A percentile compares a stretch with the other conserved stretches of the same genome.
phyloP scores from a whole-genome alignment of 139 green algal species.

The Tetradesmus obliquus region DNA sequence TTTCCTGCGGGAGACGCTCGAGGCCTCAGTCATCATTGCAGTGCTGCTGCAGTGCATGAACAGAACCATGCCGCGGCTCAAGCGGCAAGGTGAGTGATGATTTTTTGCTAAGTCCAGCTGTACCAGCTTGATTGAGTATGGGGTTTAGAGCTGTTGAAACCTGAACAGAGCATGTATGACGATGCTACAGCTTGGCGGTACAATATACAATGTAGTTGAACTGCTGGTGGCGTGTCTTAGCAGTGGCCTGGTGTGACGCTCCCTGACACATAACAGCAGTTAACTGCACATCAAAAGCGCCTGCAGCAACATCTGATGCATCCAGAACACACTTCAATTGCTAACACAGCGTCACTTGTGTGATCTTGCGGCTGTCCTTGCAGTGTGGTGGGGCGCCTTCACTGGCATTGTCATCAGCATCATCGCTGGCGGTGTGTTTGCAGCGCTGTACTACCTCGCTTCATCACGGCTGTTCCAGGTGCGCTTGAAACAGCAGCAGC shows the following conservation, averaged over 20 bases:
- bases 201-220: neutral
- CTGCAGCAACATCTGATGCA: too few relatives aligned
- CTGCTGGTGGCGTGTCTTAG: too few relatives aligned
- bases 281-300: too few relatives aligned
- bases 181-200: neutral
- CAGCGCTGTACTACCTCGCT: conserved; percentile 57
- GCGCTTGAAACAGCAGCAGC: neutral
- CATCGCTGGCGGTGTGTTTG: conserved; percentile 61
- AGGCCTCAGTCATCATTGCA: conserved; percentile 65
- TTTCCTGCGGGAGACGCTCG: conserved; percentile 68
- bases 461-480: conserved; percentile 57
- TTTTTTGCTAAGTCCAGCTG: too few relatives aligned
- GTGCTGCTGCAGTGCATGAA: conserved; percentile 65
- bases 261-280: too few relatives aligned
- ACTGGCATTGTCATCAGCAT: conserved; percentile 50
- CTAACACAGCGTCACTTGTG: neutral
- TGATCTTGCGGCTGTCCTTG: neutral
- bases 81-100: conserved; percentile 56
- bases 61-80: conserved; percentile 48
- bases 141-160: neutral
- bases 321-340: too few relatives aligned
- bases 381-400: conserved; percentile 71
- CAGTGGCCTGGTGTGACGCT: too few relatives aligned
- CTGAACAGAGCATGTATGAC: neutral
- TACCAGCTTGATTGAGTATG: neutral